These are phyloP conservation scores for Fusarium sp. DNA, from an alignment of 2,329 filamentous ascomycete genomes.

Conservation along the genomic window DNA sequence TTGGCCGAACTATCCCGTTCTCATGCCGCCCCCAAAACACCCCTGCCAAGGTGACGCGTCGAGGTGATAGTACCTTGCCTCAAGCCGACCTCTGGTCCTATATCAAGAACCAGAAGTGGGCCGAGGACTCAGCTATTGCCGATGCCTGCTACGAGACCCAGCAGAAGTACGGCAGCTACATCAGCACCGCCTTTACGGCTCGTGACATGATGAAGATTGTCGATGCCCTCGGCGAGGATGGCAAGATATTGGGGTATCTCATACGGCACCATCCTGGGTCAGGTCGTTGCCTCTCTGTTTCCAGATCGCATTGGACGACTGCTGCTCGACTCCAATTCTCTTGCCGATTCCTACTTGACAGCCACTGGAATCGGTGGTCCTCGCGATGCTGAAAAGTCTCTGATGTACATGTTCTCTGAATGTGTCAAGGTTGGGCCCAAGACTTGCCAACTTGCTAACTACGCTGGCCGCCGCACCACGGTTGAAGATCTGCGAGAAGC, in stretches of 20 bases:
- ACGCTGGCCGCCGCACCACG: slow-evolving; percentile 22
- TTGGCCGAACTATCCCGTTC: slow-evolving; percentile 35
- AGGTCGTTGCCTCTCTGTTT: slow-evolving; percentile 38
- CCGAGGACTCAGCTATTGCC: neutral
- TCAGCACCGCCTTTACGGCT: slow-evolving; percentile 52
- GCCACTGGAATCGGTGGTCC: slow-evolving; percentile 18
- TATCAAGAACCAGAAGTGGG: slow-evolving; percentile 10
- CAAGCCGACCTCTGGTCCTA: slow-evolving; percentile 24
- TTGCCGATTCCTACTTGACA: slow-evolving; percentile 27
- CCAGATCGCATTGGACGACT: slow-evolving; percentile 39
- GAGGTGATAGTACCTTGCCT: neutral
- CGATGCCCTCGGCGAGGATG: slow-evolving; percentile 52
- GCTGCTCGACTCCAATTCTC: slow-evolving; percentile 35
- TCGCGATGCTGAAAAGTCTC: slow-evolving; percentile 23
- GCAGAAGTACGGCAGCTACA: slow-evolving; percentile 42
- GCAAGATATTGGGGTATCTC: slow-evolving; percentile 51
- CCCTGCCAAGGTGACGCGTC: slow-evolving; percentile 5
- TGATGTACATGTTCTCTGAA: slow-evolving; percentile 25
- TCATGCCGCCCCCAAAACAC: slow-evolving; percentile 3
- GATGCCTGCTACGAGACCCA: slow-evolving; percentile 43
- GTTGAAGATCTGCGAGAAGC: slow-evolving; percentile 18
- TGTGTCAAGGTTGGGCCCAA: slow-evolving; percentile 27
- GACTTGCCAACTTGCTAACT: slow-evolving; percentile 25
- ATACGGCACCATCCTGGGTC: slow-evolving; percentile 39
- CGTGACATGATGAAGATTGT: slow-evolving; percentile 56